A percentile compares a stretch with the other conserved stretches of the same genome.
Evolutionary conservation across 2,329 filamentous ascomycete species (phyloP).

Genomic region (Botrytis fragariae): DNA sequence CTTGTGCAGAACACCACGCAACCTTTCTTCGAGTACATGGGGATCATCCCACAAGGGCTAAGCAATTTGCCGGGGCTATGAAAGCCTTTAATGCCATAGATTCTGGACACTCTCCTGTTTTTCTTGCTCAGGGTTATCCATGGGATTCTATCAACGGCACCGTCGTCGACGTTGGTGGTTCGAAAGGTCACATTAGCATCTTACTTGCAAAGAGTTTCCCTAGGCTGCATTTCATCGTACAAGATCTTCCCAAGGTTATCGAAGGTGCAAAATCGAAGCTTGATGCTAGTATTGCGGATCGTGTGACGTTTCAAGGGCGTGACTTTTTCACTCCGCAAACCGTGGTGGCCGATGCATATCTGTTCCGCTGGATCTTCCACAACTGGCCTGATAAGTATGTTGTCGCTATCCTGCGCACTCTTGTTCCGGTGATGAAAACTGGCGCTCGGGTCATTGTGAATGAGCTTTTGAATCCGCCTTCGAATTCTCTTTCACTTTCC

Average conservation of each 20-base stretch:
- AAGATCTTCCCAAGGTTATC: constrained; percentile 20
- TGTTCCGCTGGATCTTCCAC: constrained; percentile 9
- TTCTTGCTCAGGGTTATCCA: not conserved
- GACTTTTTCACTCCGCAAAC: constrained; percentile 5
- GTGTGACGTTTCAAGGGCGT: not conserved
- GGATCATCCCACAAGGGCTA: not conserved
- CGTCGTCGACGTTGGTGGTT: constrained; percentile 29
- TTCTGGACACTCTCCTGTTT: not conserved
- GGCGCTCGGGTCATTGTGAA: not conserved
- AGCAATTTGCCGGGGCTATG: not conserved
- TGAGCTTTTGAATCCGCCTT: constrained; percentile 4
- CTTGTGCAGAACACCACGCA: not conserved
- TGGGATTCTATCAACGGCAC: not conserved
- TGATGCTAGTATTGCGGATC: constrained; percentile 35
- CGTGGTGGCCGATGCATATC: constrained; percentile 2
- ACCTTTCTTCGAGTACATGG: not conserved
- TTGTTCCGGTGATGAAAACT: not conserved
- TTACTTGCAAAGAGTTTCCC: constrained; percentile 29
- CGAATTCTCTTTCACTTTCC: not conserved
- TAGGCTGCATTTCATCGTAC: constrained; percentile 31
- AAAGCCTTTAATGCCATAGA: not conserved
- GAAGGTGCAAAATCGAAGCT: constrained; percentile 36
- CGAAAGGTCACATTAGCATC: constrained; percentile 30
- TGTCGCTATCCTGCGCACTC: not conserved
- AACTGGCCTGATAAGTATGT: constrained; percentile 8